Evolutionary conservation across 768 basidiomycete genomes (phyloP).

Genomic region (Termitomyces sp.): DNA sequence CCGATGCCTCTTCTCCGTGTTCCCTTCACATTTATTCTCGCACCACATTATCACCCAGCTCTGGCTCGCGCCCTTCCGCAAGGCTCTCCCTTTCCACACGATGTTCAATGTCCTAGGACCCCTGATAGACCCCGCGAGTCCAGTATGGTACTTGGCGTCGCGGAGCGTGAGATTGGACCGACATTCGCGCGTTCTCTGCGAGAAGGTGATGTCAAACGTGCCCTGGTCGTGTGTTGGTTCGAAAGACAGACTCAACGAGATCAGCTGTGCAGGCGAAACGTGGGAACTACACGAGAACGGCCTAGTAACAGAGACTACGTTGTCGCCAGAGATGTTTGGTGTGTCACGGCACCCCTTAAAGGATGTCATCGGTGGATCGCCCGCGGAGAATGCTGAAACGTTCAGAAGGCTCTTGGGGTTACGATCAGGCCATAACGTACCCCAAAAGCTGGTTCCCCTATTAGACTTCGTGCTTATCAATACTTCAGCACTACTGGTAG

Average conservation of each 20-base stretch:
- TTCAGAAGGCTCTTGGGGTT: constrained; percentile 58
- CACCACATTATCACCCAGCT: constrained; percentile 89
- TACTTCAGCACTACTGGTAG: constrained; percentile 81
- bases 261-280: constrained; percentile 90
- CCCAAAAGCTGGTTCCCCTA: constrained; percentile 57
- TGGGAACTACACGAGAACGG: constrained; percentile 75
- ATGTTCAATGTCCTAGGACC: constrained; percentile 96
- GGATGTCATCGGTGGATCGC: constrained; percentile 68
- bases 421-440: constrained; percentile 50
- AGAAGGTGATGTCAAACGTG: constrained; percentile 77
- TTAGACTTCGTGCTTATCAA: constrained; percentile 90
- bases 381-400: constrained; percentile 77
- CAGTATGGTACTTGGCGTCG: constrained; percentile 93
- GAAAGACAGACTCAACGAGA: constrained; percentile 94
- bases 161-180: constrained; percentile 73
- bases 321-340: constrained; percentile 79
- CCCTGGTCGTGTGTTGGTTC: constrained; percentile 89
- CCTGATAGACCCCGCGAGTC: constrained; percentile 86
- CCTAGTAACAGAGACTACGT: constrained; percentile 53
- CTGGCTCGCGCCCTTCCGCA: constrained; percentile 83
- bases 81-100: constrained; percentile 88
- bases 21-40: constrained; percentile 93
- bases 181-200: constrained; percentile 77
- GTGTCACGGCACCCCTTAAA: constrained; percentile 66
- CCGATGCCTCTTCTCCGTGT: constrained; percentile 60